These are phyloP conservation scores for Pyricularia grisea DNA, from an alignment of 2,329 filamentous ascomycete genomes.

Conservation along the genomic window DNA sequence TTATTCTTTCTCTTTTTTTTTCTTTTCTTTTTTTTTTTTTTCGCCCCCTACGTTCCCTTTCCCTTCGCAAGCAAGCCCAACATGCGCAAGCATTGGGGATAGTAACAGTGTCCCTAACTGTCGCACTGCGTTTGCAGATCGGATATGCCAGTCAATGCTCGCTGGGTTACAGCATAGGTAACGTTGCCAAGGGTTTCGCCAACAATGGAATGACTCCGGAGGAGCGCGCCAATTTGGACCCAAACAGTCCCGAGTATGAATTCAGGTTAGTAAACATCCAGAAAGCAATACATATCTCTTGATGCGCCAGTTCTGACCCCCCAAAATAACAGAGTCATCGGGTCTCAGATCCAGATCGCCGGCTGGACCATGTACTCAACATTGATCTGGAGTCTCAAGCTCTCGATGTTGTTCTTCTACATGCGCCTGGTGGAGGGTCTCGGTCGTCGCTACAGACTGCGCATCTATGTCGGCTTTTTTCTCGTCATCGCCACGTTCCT, in stretches of 20 bases:
- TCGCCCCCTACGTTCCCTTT: background rate
- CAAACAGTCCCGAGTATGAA: constrained; percentile 14
- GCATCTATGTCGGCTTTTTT: constrained; percentile 24
- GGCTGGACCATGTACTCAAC: constrained; percentile 45
- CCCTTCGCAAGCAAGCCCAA: background rate
- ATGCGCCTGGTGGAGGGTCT: constrained; percentile 30
- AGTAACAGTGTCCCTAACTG: background rate
- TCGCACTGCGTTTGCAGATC: constrained; percentile 20
- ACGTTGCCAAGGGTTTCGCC: constrained; percentile 36
- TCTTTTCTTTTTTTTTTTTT: background rate
- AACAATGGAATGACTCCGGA: constrained; percentile 46
- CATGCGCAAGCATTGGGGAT: background rate
- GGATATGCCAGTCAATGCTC: constrained; percentile 40
- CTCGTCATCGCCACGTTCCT: constrained; percentile 23
- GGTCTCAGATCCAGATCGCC: constrained; percentile 41
- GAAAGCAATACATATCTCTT: background rate
- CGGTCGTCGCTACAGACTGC: constrained; percentile 11
- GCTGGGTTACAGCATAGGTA: constrained; percentile 37
- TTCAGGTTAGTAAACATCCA: background rate
- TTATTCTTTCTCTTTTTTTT: background rate
- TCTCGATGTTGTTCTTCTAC: constrained; percentile 45
- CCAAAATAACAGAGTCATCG: constrained; percentile 28
- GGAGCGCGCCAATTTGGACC: constrained; percentile 30
- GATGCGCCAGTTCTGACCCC: constrained; percentile 26
- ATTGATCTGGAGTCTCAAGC: constrained; percentile 42